These are phyloP conservation scores for Geosmithia morbida DNA, from an alignment of 2,329 filamentous ascomycete species.

Conservation along the genomic window DNA sequence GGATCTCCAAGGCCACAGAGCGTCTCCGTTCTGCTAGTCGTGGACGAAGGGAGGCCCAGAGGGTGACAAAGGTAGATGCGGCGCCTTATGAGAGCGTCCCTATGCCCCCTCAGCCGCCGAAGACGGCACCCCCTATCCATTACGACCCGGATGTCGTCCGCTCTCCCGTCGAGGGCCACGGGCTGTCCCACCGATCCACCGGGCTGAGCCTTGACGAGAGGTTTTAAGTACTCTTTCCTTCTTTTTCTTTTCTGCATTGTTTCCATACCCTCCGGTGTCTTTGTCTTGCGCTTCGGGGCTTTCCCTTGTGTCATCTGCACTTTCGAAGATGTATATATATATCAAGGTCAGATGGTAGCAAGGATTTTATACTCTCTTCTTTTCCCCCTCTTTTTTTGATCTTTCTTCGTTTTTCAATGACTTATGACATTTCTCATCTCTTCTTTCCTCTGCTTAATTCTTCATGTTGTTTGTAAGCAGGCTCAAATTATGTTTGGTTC, in stretches of 20 bases:
- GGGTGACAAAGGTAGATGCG: constrained; percentile 12
- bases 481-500: too few relatives aligned
- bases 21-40: constrained; percentile 46
- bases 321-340: too few relatives aligned
- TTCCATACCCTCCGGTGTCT: too few relatives aligned
- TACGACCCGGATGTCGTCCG: constrained; percentile 21
- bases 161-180: constrained; percentile 15
- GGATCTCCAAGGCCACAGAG: constrained; percentile 43
- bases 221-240: neutral
- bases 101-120: constrained; percentile 12
- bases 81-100: constrained; percentile 27
- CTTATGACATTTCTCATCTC: constrained; percentile 1
- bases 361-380: constrained; percentile 3
- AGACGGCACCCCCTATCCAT: constrained; percentile 12
- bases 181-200: constrained; percentile 26
- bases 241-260: neutral
- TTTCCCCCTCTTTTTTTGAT: constrained; percentile 5
- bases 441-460: neutral
- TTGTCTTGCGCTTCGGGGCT: too few relatives aligned
- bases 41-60: constrained; percentile 26
- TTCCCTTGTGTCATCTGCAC: too few relatives aligned
- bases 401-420: neutral
- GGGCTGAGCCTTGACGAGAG: constrained; percentile 13
- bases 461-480: neutral
- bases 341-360: too few relatives aligned